phyloP scores from a whole-genome alignment of 768 basidiomycete species.

The Phlegmacium glaucopus region DNA sequence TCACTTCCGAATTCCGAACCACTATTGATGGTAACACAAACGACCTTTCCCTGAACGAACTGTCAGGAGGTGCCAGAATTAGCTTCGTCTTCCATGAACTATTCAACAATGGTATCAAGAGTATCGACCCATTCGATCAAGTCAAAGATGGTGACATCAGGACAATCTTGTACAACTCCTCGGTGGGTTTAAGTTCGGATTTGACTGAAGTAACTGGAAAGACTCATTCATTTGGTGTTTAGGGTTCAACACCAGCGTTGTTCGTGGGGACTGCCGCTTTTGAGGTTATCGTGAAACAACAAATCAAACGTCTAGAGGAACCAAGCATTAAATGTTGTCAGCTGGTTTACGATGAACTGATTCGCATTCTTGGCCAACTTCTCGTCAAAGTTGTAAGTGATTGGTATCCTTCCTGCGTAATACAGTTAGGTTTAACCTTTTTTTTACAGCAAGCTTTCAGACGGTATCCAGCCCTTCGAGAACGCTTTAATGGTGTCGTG shows the following conservation, averaged over 20 bases:
- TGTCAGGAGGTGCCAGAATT: slow-evolving; percentile 98
- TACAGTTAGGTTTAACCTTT: slow-evolving; percentile 1
- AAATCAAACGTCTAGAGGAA: slow-evolving; percentile 95
- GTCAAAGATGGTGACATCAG: slow-evolving; percentile 98
- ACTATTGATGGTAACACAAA: slow-evolving; percentile 98
- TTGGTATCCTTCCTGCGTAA: not conserved
- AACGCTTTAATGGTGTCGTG: slow-evolving; percentile 94
- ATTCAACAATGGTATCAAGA: slow-evolving; percentile 94
- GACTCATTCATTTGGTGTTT: not conserved
- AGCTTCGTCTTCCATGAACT: slow-evolving; percentile 98
- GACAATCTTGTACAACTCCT: slow-evolving; percentile 95
- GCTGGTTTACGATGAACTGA: slow-evolving; percentile 95
- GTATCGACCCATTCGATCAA: slow-evolving; percentile 97
- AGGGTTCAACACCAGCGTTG: slow-evolving; percentile 94
- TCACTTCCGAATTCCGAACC: slow-evolving; percentile 94
- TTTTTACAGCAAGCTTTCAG: slow-evolving; percentile 83
- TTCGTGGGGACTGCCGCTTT: slow-evolving; percentile 98
- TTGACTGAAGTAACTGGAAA: not conserved
- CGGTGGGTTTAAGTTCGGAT: slow-evolving; percentile 45
- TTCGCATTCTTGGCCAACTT: slow-evolving; percentile 90
- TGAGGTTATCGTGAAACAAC: slow-evolving; percentile 98
- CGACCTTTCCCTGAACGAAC: slow-evolving; percentile 91
- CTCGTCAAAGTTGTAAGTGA: slow-evolving; percentile 80
- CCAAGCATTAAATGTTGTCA: slow-evolving; percentile 92
- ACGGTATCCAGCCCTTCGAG: slow-evolving; percentile 93